Evolutionary conservation across 139 green algal species (phyloP), one percentile per base, ranked within the genome.

Genomic region (Trebouxia sp.): DNA sequence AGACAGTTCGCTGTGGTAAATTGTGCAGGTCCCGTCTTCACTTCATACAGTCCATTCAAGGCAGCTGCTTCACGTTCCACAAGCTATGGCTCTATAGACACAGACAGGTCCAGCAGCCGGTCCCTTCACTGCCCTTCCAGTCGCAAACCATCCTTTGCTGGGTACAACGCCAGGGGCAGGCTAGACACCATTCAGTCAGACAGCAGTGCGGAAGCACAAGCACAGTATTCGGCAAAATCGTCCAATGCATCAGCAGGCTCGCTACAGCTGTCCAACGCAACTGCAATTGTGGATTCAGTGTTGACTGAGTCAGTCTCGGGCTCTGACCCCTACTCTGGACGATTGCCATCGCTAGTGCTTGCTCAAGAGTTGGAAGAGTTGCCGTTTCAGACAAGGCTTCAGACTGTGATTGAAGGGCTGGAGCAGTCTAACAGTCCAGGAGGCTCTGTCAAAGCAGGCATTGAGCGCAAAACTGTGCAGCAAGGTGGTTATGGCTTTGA

Each of bases 141-240:
- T 3, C 10, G 7, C 28, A 69, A 41, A 17, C 24, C n/a, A n/a
- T n/a, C n/a, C n/a, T n/a, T n/a, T n/a, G n/a, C n/a, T n/a, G n/a
- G n/a, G n/a, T n/a, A n/a, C n/a, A n/a, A n/a, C n/a, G n/a, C n/a
- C n/a, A n/a, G n/a, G n/a, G n/a, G n/a, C 50, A 45, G 66, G 38
- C 39, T 76, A 38, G 66, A 76, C 66, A 76, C 66, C 24, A 76
- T 76, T 30, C 66, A 76, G 38, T 76, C 66, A 38, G 66, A 76
- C 39, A 53, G 66, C 24, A 76, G 66, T 20, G 66, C 66, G 20
- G 66, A 76, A 50, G 66, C 38, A 8, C 39, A 17, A n/a, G 66
- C 66, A n/a, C 58, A 69, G 58, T 41, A 69, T 69, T 69, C 58
- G 5, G 30, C 58, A 8, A 69, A 69, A 30, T 69, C 58, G 0